Evolutionary conservation across 2,329 filamentous ascomycete species (phyloP).

Genomic region (Phyllosticta paracitricarpa): DNA sequence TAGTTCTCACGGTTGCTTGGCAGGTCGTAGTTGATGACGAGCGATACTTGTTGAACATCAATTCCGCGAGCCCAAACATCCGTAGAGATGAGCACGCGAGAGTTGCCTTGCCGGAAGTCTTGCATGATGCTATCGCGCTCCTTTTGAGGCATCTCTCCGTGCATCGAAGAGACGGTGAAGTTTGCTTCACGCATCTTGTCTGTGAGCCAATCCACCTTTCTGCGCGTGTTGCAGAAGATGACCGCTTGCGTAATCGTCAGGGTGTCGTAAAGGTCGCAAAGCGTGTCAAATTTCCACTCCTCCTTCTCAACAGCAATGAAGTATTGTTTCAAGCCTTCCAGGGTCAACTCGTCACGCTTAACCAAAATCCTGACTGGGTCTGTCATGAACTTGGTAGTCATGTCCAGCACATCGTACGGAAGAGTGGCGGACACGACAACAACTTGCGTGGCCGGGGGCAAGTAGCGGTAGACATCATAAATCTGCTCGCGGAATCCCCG

Average conservation of each 20-base stretch:
- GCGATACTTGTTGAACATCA: constrained; percentile 93
- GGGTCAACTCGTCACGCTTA: constrained; percentile 96
- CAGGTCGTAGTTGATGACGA: constrained; percentile 98
- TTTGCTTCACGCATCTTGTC: constrained; percentile 99
- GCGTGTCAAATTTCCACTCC: constrained; percentile 98
- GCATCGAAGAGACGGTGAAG: constrained; percentile 98
- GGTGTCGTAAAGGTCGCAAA: constrained; percentile 97
- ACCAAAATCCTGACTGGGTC: constrained; percentile 93
- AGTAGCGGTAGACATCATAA: constrained; percentile 96
- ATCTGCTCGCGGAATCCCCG: constrained; percentile 97
- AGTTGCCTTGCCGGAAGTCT: constrained; percentile 95
- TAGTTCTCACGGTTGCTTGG: constrained; percentile 99
- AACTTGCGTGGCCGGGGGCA: constrained; percentile 95
- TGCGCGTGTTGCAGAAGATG: constrained; percentile 98
- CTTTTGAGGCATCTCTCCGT: constrained; percentile 98
- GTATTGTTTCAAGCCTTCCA: constrained; percentile 97
- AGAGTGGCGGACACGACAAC: constrained; percentile 95
- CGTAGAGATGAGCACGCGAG: constrained; percentile 89
- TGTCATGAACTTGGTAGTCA: constrained; percentile 99
- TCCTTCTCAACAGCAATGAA: constrained; percentile 99
- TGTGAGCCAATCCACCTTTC: constrained; percentile 98
- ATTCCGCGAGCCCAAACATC: constrained; percentile 98
- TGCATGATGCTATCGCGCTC: constrained; percentile 99
- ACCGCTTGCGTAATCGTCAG: constrained; percentile 97
- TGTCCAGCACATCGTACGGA: constrained; percentile 94